Conservation (phyloP, 2,329 filamentous ascomycete species). For the Elsinoe ampelina region DNA sequence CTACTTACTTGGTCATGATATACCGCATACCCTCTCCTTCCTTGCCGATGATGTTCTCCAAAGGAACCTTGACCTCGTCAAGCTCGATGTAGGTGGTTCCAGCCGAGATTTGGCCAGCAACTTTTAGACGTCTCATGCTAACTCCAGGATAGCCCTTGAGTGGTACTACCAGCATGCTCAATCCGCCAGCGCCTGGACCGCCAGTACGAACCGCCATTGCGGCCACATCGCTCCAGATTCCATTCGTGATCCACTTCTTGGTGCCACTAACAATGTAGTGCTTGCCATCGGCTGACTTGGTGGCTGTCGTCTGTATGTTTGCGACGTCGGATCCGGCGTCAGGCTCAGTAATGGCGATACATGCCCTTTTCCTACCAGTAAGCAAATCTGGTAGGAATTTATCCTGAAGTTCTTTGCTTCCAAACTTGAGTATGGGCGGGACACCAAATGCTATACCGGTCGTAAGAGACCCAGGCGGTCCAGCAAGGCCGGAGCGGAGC, state of each 20-base stretch:
- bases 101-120: conserved; percentile 53
- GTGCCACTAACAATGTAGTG: conserved; percentile 63
- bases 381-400: conserved; percentile 60
- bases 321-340: conserved; percentile 65
- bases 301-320: conserved; percentile 60
- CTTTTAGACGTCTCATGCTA: conserved; percentile 57
- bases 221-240: conserved; percentile 58
- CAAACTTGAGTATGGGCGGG: conserved; percentile 62
- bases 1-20: conserved; percentile 17
- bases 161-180: conserved; percentile 61
- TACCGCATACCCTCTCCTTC: conserved; percentile 66
- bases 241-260: conserved; percentile 76
- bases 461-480: conserved; percentile 56
- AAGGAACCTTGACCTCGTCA: conserved; percentile 63
- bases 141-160: conserved; percentile 60
- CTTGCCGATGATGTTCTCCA: conserved; percentile 58
- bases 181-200: conserved; percentile 51
- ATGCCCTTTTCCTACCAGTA: conserved; percentile 55
- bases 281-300: conserved; percentile 52
- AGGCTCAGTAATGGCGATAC: conserved; percentile 73
- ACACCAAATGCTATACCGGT: conserved; percentile 65
- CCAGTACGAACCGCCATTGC: conserved; percentile 68
- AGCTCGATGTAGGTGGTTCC: conserved; percentile 70
- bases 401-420: conserved; percentile 51
- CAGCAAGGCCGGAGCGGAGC: conserved; percentile 53